Evolutionary conservation across 1,139 yeast genomes (phyloP), one percentile per base, ranked within the genome.

Genomic region (Geotrichum bryndzae): DNA sequence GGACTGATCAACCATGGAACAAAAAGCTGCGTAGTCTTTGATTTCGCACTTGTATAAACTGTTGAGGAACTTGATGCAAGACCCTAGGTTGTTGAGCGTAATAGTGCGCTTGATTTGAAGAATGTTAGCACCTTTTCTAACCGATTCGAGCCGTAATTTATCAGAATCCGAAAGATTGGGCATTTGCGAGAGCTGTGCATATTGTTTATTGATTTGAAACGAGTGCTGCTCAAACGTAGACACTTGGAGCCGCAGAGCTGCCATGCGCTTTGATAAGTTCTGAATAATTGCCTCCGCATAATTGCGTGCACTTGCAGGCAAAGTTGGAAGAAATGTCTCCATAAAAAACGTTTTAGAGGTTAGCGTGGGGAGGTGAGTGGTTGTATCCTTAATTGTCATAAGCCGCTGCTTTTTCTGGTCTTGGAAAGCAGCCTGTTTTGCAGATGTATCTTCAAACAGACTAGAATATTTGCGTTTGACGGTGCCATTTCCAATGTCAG

Each of bases 381-480:
- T 18, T 33, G 35, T 23, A 31, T 41, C 13, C 22, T 41, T n/a
- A 6, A 41, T 15, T 29, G 33, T 29, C 48, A 18, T 41, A 41
- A 41, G 48, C 22, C 48, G 48, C 8, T 41, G 48, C 48, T 41
- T 41, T 18, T 41, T 41, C 10, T 41, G 48, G 22, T 41, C 48
- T 3, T 41, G 48, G n/a, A 41, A 41, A n/a, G 48, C 48, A 41
- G 48, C 48, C 22, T 41, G 48, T 41, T 41, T 41, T n/a, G 48
- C 48, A 23, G 48, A 41, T 10, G 48, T 41, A 7, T 25, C 45
- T 15, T 52, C 56, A 51, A 57, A 57, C 15, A 57, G 35, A 41
- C 60, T 57, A 11, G 60, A 52, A 25, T 57, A 50, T n/a, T 53
- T 58, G 27, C 60, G 53, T 27, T 57, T 57, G 13, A 50, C 11